These are phyloP conservation scores for Dryas alaskensis DNA, from an alignment of 306 rosid genomes.

Conservation along the genomic window DNA sequence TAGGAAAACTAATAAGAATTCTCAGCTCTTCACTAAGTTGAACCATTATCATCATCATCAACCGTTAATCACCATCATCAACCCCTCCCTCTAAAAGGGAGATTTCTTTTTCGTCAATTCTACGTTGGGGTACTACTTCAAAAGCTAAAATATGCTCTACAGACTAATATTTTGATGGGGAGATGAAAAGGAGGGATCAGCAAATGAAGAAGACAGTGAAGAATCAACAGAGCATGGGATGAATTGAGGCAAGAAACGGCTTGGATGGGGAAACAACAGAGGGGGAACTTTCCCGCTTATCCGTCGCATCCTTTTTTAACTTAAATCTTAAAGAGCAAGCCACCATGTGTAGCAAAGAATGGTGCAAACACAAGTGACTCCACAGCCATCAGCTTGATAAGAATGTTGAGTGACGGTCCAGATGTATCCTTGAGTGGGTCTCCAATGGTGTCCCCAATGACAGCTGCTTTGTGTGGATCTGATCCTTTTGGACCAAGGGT, in stretches of 20 bases:
- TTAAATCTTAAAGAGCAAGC: conserved; percentile 77
- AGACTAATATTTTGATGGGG: conserved; percentile 17
- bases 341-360: conserved; percentile 93
- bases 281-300: conserved; percentile 13
- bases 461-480: conserved; percentile 89
- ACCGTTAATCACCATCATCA: conserved; percentile 26
- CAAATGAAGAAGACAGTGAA: not conserved
- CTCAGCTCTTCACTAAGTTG: conserved; percentile 6
- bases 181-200: conserved; percentile 8
- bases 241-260: conserved; percentile 9
- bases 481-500: conserved; percentile 93
- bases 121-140: conserved; percentile 6
- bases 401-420: conserved; percentile 97
- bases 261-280: not conserved
- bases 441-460: conserved; percentile 95
- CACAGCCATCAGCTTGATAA: conserved; percentile 93
- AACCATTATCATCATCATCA: conserved; percentile 34
- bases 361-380: conserved; percentile 97
- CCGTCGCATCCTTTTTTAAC: not conserved
- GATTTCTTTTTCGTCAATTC: conserved; percentile 33
- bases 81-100: conserved; percentile 34
- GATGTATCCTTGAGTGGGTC: conserved; percentile 97
- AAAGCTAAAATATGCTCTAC: conserved; percentile 18
- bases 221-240: not conserved
- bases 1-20: not conserved